Percentiles rank a stretch among this genome's conserved stretches.
These are phyloP conservation scores for Puccinia horiana DNA, from an alignment of 1,284 basidiomycete genomes.

Conservation along the genomic window DNA sequence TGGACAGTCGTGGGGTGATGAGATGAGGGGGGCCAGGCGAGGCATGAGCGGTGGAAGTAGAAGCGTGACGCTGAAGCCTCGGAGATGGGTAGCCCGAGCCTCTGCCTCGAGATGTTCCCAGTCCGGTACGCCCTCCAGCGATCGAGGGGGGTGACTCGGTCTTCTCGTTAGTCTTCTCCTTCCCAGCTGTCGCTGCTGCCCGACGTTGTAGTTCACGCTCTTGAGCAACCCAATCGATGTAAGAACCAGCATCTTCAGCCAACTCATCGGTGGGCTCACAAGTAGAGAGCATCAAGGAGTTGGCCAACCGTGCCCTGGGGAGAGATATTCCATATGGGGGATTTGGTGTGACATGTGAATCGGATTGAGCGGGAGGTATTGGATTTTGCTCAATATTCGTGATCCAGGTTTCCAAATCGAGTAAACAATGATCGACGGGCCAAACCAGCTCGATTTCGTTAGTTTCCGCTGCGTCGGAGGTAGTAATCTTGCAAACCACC, in stretches of 20 bases:
- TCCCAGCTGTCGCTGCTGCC: constrained; percentile 22
- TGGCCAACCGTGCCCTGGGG: constrained; percentile 1
- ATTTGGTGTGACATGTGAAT: background rate
- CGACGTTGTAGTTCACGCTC: constrained; percentile 40
- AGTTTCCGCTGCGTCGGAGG: background rate
- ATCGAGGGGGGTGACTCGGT: constrained; percentile 23
- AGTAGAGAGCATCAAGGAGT: constrained; percentile 1
- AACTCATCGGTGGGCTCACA: constrained; percentile 22
- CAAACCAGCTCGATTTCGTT: constrained; percentile 41
- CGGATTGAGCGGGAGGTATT: background rate
- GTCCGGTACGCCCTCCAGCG: background rate
- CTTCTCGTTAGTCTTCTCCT: constrained; percentile 23
- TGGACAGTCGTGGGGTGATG: constrained; percentile 19
- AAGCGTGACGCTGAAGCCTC: constrained; percentile 10
- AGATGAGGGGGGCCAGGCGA: constrained; percentile 5
- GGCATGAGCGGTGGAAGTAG: background rate
- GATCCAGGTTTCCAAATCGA: constrained; percentile 39
- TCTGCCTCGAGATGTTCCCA: constrained; percentile 2
- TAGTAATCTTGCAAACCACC: constrained; percentile 31
- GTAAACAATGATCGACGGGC: constrained; percentile 36
- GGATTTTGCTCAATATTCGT: constrained; percentile 2
- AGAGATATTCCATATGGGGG: background rate
- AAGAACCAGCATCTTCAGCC: constrained; percentile 35
- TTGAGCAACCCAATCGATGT: constrained; percentile 47
- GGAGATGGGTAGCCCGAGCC: background rate